A percentile compares a stretch with the other conserved stretches of the same genome.
phyloP scores from a whole-genome alignment of 1,284 basidiomycete genomes.

The Takashimella tepidaria region DNA sequence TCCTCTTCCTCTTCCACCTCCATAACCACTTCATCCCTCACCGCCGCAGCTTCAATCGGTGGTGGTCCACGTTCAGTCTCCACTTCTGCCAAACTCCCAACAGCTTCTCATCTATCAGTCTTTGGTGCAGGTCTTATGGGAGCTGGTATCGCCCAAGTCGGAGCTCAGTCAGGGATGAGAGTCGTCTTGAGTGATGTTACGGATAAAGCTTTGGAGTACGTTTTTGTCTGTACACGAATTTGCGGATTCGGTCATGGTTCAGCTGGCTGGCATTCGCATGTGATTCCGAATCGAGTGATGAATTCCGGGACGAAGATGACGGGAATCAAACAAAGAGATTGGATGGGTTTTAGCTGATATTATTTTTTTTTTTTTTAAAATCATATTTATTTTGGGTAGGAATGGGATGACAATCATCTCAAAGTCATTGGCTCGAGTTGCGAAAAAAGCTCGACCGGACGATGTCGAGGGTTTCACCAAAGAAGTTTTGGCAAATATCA shows the following conservation, averaged over 20 bases:
- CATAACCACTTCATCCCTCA: neutral
- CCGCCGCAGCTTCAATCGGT: neutral
- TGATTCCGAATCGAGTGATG: too few species aligned
- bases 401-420: conserved; percentile 55
- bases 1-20: neutral
- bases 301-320: neutral
- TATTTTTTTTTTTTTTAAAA: too few species aligned
- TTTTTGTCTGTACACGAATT: conserved; percentile 3
- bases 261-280: too few species aligned
- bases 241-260: too few species aligned
- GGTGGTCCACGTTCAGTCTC: conserved; percentile 6
- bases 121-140: conserved; percentile 54
- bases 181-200: conserved; percentile 48
- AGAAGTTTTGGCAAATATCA: conserved; percentile 50
- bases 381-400: conserved; percentile 28
- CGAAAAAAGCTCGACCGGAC: conserved; percentile 51
- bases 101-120: conserved; percentile 46
- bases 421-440: conserved; percentile 53
- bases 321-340: neutral
- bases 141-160: conserved; percentile 53
- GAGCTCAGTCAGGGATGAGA: conserved; percentile 50
- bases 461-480: conserved; percentile 47
- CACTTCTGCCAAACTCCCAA: conserved; percentile 3
- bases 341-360: too few species aligned
- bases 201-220: conserved; percentile 45